Evolutionary conservation across 768 basidiomycete species (phyloP), one percentile per base, ranked within the genome.

Genomic region (Macrolepiota dolichaula): DNA sequence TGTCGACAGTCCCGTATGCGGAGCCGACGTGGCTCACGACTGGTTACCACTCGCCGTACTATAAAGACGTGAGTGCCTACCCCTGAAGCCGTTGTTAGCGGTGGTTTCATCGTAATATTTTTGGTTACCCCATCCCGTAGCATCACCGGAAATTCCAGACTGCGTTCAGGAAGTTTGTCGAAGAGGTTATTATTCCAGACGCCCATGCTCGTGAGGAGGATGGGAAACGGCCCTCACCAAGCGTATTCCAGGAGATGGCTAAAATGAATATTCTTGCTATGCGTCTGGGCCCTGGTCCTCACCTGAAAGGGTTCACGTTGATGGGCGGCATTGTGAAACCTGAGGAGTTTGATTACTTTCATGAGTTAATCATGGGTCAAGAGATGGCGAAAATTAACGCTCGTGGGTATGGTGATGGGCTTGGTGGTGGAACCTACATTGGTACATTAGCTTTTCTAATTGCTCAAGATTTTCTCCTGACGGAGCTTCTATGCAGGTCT

Each of bases 231-330:
- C 87, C 92, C 1, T 85, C 85, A 44, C 82, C 86, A 68, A 70
- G 76, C 47, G 86, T 95, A 22, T 78, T 92, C 60, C 82, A 91
- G 64, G 84, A 85, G 70, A 88, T 95, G 88, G 77, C 75, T 53
- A 73, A 69, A 59, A 63, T 70, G 36, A 71, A 70, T 52, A 53
- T 72, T 27, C 64, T 74, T 51, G 88, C 89, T 3, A 94, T 96
- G 93, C 81, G 92, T 22, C 71, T 93, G 61, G 94, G 94, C 37
- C 94, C 94, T 0, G 92, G 91, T 37, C 87, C 89, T 67, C 94
- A 95, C 67, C 75, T 96, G 46, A 81, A 91, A 66, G 94, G 93
- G 1, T 78, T 81, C n/a, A 81, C 76, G 6, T 77, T 96, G 2
- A 85, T 92, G 80, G 82, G 79, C 59, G 94, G 90, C 3, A 68